These are phyloP conservation scores for Sclerotinia nivalis DNA, from an alignment of 2,329 filamentous ascomycete genomes.

Conservation along the genomic window DNA sequence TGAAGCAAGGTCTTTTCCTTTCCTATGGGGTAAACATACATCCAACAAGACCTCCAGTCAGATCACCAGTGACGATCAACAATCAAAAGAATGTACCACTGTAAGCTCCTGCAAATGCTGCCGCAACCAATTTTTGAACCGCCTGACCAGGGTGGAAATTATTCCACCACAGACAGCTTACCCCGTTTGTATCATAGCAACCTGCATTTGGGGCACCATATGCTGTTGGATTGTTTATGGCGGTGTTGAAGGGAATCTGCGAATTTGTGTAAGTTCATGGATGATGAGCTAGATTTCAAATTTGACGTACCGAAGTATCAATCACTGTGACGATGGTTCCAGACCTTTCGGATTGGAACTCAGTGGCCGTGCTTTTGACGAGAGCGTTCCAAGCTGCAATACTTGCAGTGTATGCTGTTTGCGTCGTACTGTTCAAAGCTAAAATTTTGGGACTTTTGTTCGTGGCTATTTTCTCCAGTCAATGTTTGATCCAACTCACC, in stretches of 20 bases:
- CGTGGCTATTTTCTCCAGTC: neutral
- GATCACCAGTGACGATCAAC: neutral
- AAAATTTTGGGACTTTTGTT: slow-evolving; percentile 6
- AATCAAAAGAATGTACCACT: slow-evolving; percentile 15
- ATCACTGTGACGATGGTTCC: slow-evolving; percentile 15
- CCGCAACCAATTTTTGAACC: slow-evolving; percentile 25
- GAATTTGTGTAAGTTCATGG: neutral
- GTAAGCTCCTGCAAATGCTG: slow-evolving; percentile 4
- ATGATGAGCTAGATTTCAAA: no score
- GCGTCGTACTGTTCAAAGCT: neutral
- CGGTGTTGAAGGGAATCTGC: slow-evolving; percentile 11
- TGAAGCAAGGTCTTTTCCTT: neutral
- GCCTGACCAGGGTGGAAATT: slow-evolving; percentile 26
- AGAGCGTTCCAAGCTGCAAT: slow-evolving; percentile 17
- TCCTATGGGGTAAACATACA: neutral
- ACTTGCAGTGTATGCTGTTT: slow-evolving; percentile 1
- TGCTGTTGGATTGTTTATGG: slow-evolving; percentile 23
- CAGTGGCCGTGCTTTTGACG: neutral
- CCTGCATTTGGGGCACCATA: slow-evolving; percentile 22
- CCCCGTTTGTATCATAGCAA: slow-evolving; percentile 24
- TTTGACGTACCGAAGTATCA: slow-evolving; percentile 16
- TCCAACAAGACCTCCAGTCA: neutral
- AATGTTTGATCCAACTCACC: neutral
- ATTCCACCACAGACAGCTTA: slow-evolving; percentile 28
- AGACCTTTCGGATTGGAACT: slow-evolving; percentile 17